phyloP scores from a whole-genome alignment of 129 eudicot species.

The Flaveria linearis region DNA sequence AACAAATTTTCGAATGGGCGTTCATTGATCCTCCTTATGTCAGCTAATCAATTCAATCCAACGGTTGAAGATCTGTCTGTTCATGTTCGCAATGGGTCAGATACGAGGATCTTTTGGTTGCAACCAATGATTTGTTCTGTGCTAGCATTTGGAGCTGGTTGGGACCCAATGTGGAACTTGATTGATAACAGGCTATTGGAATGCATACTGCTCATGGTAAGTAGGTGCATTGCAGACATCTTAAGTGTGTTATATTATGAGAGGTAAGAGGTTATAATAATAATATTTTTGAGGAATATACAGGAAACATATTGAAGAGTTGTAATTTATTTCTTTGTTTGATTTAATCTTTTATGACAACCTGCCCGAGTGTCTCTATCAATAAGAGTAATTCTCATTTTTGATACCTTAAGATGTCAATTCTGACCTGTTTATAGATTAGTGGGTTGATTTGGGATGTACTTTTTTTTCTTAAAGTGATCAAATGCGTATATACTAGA shows the following conservation, averaged over 20 bases:
- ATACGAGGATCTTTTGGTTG: not conserved
- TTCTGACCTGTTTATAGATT: not conserved
- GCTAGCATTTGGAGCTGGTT: not conserved
- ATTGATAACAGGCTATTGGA: not conserved
- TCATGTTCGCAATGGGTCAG: not conserved
- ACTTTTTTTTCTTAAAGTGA: too few relatives aligned
- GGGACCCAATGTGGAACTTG: not conserved
- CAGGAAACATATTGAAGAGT: not conserved
- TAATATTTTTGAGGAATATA: not conserved
- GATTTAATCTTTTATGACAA: too few relatives aligned
- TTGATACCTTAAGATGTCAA: not conserved
- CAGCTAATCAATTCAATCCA: slow-evolving; percentile 17
- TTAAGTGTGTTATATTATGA: not conserved
- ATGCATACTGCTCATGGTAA: not conserved
- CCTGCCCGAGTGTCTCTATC: too few relatives aligned
- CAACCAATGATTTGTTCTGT: not conserved
- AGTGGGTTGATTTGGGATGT: not conserved
- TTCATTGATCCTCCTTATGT: slow-evolving; percentile 77
- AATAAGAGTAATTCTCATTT: not conserved
- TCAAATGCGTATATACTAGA: not conserved
- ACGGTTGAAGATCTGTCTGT: not conserved
- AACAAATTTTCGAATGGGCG: slow-evolving; percentile 82
- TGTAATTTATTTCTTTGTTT: not conserved
- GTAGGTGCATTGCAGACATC: slow-evolving; percentile 1
- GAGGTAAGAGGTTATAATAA: not conserved